Evolutionary conservation across 805 yeast species (phyloP).

Genomic region (Teunomyces kruisii): DNA sequence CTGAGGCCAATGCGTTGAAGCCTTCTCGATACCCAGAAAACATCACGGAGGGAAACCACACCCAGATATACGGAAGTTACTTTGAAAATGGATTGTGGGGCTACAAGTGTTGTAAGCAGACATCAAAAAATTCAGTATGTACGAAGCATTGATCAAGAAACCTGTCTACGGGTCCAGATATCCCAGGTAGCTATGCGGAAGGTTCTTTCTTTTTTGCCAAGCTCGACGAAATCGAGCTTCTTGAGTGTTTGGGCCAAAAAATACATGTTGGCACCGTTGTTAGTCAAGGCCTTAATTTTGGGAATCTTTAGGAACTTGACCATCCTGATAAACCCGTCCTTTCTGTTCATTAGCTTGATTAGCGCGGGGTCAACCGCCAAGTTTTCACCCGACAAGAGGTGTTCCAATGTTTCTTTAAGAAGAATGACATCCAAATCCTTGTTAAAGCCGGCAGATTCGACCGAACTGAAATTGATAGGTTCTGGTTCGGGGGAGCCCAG

Average conservation of each 20-base stretch:
- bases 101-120: conserved; percentile 39
- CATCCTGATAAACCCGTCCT: conserved; percentile 17
- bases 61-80: conserved; percentile 45
- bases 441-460: background rate
- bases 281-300: conserved; percentile 15
- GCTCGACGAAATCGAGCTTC: conserved; percentile 11
- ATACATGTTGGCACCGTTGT: conserved; percentile 11
- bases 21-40: conserved; percentile 36
- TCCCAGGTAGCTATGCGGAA: conserved; percentile 18
- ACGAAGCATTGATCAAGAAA: background rate
- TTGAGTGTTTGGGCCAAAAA: conserved; percentile 11
- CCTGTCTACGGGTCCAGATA: conserved; percentile 12
- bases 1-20: conserved; percentile 4
- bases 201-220: conserved; percentile 9
- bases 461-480: background rate
- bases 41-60: conserved; percentile 35
- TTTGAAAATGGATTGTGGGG: conserved; percentile 46
- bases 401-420: conserved; percentile 14
- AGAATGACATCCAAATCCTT: background rate
- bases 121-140: conserved; percentile 33
- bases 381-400: conserved; percentile 24
- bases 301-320: conserved; percentile 16
- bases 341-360: conserved; percentile 14
- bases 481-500: background rate
- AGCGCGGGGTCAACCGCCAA: conserved; percentile 21